A percentile compares a stretch with the other conserved stretches of the same genome.
Conservation (phyloP, 2,329 filamentous ascomycete genomes). For the Pseudogymnoascus destructans region DNA sequence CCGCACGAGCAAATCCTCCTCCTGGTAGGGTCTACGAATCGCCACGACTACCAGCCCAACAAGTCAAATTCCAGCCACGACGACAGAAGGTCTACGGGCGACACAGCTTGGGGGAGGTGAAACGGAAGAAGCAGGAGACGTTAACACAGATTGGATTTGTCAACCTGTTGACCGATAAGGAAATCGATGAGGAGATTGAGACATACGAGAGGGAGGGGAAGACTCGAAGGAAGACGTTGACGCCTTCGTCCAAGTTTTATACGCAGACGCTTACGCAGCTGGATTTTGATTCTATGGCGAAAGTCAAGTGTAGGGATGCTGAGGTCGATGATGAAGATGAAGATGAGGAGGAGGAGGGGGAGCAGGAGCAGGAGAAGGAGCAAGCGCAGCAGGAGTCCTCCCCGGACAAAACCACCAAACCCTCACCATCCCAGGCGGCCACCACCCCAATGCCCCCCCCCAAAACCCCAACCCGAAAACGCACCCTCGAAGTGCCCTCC, state of each 20-base stretch:
- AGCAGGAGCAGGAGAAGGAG: not conserved
- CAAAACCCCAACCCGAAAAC: not conserved
- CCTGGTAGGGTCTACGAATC: not conserved
- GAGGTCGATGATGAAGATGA: conserved; percentile 4
- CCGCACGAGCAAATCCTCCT: not conserved
- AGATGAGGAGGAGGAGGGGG: not conserved
- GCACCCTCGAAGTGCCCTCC: not conserved
- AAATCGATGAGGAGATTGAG: conserved; percentile 2
- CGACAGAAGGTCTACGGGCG: not conserved
- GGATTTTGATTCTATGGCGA: conserved; percentile 26
- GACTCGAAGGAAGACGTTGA: not conserved
- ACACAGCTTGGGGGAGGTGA: not conserved
- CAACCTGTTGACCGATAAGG: not conserved
- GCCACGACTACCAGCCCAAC: not conserved
- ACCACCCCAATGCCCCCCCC: not conserved
- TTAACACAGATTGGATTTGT: conserved; percentile 9
- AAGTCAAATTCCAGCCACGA: conserved; percentile 8
- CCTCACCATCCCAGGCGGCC: not conserved
- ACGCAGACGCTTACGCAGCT: conserved; percentile 53
- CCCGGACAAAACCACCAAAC: not conserved
- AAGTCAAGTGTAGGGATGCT: not conserved
- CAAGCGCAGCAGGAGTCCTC: not conserved
- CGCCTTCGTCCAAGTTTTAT: conserved; percentile 33
- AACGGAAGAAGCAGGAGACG: conserved; percentile 1
- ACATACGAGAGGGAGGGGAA: conserved; percentile 7